phyloP scores from a whole-genome alignment of 805 yeast species.

The Candida loeiensis region DNA sequence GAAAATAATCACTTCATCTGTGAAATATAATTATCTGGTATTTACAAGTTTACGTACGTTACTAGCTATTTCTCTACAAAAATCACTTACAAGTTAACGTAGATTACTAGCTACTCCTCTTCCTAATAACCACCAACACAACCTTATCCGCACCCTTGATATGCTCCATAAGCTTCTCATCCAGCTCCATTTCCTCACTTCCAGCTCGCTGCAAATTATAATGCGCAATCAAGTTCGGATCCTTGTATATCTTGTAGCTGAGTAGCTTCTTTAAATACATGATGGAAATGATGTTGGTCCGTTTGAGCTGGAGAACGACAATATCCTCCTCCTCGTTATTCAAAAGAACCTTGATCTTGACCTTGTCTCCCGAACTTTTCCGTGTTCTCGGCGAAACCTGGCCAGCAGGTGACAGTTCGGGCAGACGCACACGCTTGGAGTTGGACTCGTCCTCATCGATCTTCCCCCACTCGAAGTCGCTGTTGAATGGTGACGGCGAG shows the following conservation, averaged over 20 bases:
- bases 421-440: too few species aligned
- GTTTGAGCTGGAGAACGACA: constrained; percentile 24
- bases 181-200: constrained; percentile 11
- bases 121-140: constrained; percentile 16
- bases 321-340: constrained; percentile 29
- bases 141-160: constrained; percentile 23
- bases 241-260: constrained; percentile 30
- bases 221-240: constrained; percentile 24
- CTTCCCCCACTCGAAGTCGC: constrained; percentile 5
- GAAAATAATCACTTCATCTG: too few species aligned
- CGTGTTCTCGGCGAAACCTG: constrained; percentile 1
- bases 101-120: too few species aligned
- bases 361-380: constrained; percentile 10
- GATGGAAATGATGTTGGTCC: constrained; percentile 22
- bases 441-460: constrained; percentile 1
- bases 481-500: constrained; percentile 4
- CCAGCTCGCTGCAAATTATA: constrained; percentile 19
- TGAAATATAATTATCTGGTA: too few species aligned
- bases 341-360: constrained; percentile 26
- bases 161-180: constrained; percentile 15
- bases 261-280: constrained; percentile 25
- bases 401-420: too few species aligned
- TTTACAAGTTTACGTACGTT: too few species aligned
- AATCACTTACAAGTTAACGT: too few species aligned
- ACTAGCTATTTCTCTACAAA: too few species aligned